A percentile compares a stretch with the other conserved stretches of the same genome.
Conservation (phyloP, 2,329 filamentous ascomycete genomes). For the Rutstroemia sydowiana region DNA sequence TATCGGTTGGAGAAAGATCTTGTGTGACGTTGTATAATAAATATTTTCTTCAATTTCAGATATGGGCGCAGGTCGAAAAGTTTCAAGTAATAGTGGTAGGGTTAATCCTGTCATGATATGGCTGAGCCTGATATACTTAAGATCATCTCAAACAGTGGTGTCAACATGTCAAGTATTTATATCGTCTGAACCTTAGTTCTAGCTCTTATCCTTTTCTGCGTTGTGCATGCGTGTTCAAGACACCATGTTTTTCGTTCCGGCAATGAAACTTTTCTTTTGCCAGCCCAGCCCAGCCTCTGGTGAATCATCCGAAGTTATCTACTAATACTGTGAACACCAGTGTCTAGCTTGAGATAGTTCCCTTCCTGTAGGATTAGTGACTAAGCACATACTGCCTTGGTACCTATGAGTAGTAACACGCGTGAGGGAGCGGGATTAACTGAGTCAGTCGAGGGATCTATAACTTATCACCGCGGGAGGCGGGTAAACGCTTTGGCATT, state of each 20-base stretch:
- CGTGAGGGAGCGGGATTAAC: neutral
- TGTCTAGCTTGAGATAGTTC: neutral
- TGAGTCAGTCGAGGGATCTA: neutral
- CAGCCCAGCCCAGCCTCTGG: too few species aligned
- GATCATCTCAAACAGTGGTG: neutral
- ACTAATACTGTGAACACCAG: neutral
- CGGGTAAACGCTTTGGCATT: slow-evolving; percentile 3
- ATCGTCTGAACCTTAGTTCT: neutral
- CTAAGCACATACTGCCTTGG: neutral
- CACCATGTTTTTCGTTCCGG: neutral
- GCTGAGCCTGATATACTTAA: neutral
- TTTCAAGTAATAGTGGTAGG: neutral
- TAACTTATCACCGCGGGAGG: neutral
- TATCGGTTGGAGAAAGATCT: slow-evolving; percentile 1
- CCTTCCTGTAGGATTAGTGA: neutral
- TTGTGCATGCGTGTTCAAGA: neutral
- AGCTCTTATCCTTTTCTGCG: neutral
- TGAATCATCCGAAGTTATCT: neutral
- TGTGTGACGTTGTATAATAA: neutral
- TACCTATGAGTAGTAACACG: neutral
- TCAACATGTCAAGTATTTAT: neutral
- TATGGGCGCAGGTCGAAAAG: neutral
- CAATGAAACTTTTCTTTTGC: too few species aligned
- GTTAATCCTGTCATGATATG: neutral
- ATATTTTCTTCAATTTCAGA: neutral